Evolutionary conservation across 164 flowering plant species (phyloP), one percentile per base, ranked within the genome.

Genomic region (Macadamia integrifolia): DNA sequence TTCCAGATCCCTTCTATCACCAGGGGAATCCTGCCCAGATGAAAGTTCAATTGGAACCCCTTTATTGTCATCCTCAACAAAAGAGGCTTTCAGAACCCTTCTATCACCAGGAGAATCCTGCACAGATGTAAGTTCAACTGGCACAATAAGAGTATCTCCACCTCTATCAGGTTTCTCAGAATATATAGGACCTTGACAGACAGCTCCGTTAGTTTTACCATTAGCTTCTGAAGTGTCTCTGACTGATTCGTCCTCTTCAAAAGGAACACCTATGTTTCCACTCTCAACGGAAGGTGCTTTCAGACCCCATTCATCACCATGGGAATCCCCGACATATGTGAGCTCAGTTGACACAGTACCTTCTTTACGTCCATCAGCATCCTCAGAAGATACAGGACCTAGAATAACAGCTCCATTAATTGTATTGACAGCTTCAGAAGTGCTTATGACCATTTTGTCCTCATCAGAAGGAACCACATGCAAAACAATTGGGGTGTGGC

Each of bases 21-120:
- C 40, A 35, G 40, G 40, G 40, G 40, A 35, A 35, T 35, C 40
- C 40, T 35, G 40, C 40, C 40, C 40, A 35, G 0, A 29, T 42
- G 63, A 9, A 40, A 23, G 13, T 30, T 28, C 73, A 28, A 13
- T 23, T 23, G 60, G 18, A 65, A 13, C 58, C 12, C 6, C 43
- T 52, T 66, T 56, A n/a, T 65, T 74, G 40, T 68, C 69, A 52
- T 60, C 31, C 56, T 3, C 28, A 61, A 5, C 43, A 60, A 60
- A 68, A 32, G 30, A 9, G 60, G 46, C 40, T 55, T 71, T 68
- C 28, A 60, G 1, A 9, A 42, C 66, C 17, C 44, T 32, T 12
- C 35, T 30, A 12, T 50, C 42, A 53, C 64, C 17, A 29, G 40
- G 31, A 55, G 48, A 43, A 23, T 23, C 23, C 23, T 23, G 23